Evolutionary conservation across 2,329 filamentous ascomycete genomes (phyloP), one percentile per base, ranked within the genome.

Genomic region (Cladosporium sp.): DNA sequence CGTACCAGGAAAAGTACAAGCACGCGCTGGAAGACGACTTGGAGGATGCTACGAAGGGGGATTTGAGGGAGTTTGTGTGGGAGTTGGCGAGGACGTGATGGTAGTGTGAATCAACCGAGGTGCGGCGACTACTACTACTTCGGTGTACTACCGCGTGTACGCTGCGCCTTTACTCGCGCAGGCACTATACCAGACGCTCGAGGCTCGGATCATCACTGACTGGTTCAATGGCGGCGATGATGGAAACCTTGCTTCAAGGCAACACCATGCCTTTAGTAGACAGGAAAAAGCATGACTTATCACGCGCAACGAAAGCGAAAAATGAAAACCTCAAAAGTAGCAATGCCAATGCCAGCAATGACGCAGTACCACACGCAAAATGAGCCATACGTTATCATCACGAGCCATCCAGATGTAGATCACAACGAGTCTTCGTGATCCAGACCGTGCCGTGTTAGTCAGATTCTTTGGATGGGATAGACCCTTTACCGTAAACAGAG

Each of bases 1-100:
- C 93, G 68, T 99, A 93, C 78, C 85, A 87, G 65, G 87, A 90
- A 68, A 88, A 93, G 68, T 97, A 97, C 78, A 85, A 86, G 5
- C 81, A 85, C 60, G 86, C 90, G 55, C 84, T 98, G 69, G 88
- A 92, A 74, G 88, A 92, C 55, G 92, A 92, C 52, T 88, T 99
- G 44, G 86, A 87, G 58, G 90, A 93, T 62, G 90, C 90, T 51
- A 91, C 92, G 0, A 88, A 86, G 68, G 87, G 90, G 1, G 89
- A 94, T 70, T 93, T 78, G 28, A 66, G 75, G 34, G 73, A 75
- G 65, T 78, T 77, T 62, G 71, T 78, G 70, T 71, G 69, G 65
- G 75, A 75, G 68, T 64, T 78, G 30, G 64, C 58, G 24, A 65
- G 57, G 44, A 55, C 64, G 3, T 65, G 55, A 59, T 38, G 0